Conservation (phyloP, 2,329 filamentous ascomycete species). For the Calonectria hawksworthii region DNA sequence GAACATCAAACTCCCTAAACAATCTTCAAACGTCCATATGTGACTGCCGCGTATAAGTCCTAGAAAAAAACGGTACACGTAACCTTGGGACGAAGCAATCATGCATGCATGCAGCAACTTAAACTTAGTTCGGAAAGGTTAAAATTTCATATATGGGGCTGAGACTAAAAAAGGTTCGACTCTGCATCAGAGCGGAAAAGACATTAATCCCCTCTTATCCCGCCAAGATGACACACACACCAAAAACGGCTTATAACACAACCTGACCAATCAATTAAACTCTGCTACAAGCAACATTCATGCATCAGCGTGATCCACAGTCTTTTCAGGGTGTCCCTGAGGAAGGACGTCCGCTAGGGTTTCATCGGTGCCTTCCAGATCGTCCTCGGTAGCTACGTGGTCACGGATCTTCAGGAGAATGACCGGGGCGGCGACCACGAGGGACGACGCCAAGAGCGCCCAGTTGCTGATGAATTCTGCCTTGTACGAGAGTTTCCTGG, state of each 20-base stretch:
- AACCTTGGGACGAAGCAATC: background rate
- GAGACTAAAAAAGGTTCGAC: background rate
- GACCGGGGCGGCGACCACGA: conserved; percentile 83
- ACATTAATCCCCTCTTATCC: background rate
- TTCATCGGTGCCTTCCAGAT: conserved; percentile 88
- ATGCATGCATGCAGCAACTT: background rate
- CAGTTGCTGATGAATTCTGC: conserved; percentile 80
- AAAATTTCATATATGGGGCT: background rate
- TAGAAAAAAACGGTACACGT: background rate
- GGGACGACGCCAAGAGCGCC: conserved; percentile 80
- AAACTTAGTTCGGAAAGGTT: background rate
- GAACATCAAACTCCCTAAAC: background rate
- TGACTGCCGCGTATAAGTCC: background rate
- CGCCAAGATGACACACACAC: background rate
- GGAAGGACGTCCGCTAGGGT: conserved; percentile 78
- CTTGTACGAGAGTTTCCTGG: conserved; percentile 69
- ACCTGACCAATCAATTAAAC: background rate
- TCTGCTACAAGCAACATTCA: background rate
- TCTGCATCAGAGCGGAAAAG: background rate
- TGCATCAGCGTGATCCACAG: background rate
- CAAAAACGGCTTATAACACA: background rate
- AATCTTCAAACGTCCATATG: background rate
- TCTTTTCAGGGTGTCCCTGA: conserved; percentile 33
- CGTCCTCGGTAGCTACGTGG: conserved; percentile 82
- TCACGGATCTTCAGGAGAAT: conserved; percentile 86